Evolutionary conservation across 2,329 filamentous ascomycete genomes (phyloP).

Genomic region (Clonostachys rhizophaga): DNA sequence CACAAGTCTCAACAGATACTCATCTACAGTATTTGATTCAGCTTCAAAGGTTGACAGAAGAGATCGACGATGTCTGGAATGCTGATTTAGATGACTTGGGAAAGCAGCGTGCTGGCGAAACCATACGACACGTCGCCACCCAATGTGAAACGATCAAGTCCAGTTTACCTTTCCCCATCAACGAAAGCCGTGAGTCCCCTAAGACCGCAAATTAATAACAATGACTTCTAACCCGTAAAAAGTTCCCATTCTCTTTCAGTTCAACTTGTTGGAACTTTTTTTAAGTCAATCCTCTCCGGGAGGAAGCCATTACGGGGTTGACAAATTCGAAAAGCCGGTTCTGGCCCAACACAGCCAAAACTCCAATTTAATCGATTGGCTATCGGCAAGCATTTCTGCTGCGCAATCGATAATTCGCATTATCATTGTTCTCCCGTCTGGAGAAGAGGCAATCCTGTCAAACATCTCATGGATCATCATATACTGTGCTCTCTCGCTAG

Average conservation of each 20-base stretch:
- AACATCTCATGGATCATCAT: conserved; percentile 23
- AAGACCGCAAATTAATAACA: no score
- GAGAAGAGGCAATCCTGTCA: conserved; percentile 16
- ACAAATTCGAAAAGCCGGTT: conserved; percentile 10
- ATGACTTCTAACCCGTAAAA: no score
- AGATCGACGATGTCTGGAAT: conserved; percentile 2
- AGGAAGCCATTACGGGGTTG: conserved; percentile 14
- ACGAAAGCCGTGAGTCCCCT: conserved; percentile 18
- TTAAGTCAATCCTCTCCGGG: conserved; percentile 19
- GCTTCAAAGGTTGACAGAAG: conserved; percentile 10
- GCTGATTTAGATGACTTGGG: background rate
- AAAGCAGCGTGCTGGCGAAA: no score
- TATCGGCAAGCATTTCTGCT: conserved; percentile 20
- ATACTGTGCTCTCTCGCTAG: conserved; percentile 19
- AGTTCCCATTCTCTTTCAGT: conserved; percentile 18
- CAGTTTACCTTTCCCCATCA: conserved; percentile 13
- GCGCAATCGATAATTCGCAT: conserved; percentile 20
- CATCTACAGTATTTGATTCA: conserved; percentile 19
- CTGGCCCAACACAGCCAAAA: conserved; percentile 4
- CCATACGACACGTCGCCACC: no score
- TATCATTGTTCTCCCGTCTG: conserved; percentile 15
- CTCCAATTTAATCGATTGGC: conserved; percentile 13
- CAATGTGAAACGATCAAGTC: conserved; percentile 7
- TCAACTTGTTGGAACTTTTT: conserved; percentile 19
- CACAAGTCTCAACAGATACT: conserved; percentile 12